Evolutionary conservation across 1,284 basidiomycete species (phyloP), one percentile per base, ranked within the genome.

Genomic region (Cerioporus squamosus): DNA sequence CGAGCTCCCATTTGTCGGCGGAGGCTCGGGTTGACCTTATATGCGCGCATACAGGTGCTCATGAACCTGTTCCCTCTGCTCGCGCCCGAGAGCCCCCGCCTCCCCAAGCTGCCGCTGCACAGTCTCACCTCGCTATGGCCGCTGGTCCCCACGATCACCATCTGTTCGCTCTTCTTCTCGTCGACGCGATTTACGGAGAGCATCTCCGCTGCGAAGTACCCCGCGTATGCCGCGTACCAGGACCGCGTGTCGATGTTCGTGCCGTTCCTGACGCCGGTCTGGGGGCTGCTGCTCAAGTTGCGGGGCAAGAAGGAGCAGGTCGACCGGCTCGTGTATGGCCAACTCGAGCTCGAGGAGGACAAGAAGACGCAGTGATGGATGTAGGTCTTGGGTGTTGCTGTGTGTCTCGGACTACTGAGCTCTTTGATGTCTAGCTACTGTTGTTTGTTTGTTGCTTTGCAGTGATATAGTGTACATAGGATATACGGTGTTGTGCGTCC

Each of bases 201-300:
- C 51, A 94, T 97, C 67, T 88, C 91, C 5, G 66, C 72, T 22
- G 72, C 78, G 45, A 97, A 97, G 74, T 97, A 97, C 69, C 87
- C 91, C 1, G 82, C 79, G 4, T 97, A 96, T 74, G 68, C 68
- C 17, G 84, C 86, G 17, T 96, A 96, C 72, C 85, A 87, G 71
- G 73, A 79, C 62, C 81, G 94, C 20, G 93, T 96, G n/a, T 88
- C 85, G 23, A 93, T 94, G 87, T 95, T 96, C 70, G 72, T 79
- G 10, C 88, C 88, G 5, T 66, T 81, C 53, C 70, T 79, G 55
- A 90, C 89, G 0, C 71, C n/a, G 3, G 68, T 79, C 15, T 74
- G 71, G 70, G 81, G 81, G 0, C 59, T 67, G 20, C 47, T 76
- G 24, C 65, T 83, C 62, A 59, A 66, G 22, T 49, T 72, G 15